Evolutionary conservation across 2,329 filamentous ascomycete species (phyloP).

Genomic region (Phyllosticta citrichinensis): DNA sequence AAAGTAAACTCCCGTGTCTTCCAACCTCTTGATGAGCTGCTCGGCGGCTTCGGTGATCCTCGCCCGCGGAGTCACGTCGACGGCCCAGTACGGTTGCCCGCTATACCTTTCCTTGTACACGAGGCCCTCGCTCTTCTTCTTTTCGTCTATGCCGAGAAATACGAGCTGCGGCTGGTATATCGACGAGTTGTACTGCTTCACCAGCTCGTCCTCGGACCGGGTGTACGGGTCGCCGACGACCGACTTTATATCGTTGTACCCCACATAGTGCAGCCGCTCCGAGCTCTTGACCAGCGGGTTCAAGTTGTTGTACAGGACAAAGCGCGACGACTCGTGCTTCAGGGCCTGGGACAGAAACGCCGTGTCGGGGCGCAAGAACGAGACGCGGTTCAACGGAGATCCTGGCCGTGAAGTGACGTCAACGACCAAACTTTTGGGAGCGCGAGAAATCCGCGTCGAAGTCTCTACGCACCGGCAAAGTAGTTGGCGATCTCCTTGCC

Average conservation of each 20-base stretch:
- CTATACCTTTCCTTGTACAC: conserved; percentile 58
- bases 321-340: conserved; percentile 53
- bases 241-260: conserved; percentile 56
- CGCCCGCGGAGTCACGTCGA: conserved; percentile 73
- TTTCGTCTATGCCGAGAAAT: conserved; percentile 77
- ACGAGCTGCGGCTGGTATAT: conserved; percentile 60
- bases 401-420: conserved; percentile 31
- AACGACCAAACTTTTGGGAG: conserved; percentile 29
- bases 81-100: conserved; percentile 76
- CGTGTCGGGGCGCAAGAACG: conserved; percentile 63
- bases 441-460: conserved; percentile 69
- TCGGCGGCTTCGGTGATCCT: conserved; percentile 52
- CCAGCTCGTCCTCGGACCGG: conserved; percentile 59
- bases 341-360: conserved; percentile 61
- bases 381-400: conserved; percentile 66
- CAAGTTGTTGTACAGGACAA: conserved; percentile 71
- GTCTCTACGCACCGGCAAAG: conserved; percentile 49
- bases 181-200: conserved; percentile 64
- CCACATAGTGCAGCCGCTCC: conserved; percentile 56
- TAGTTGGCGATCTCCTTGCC: conserved; percentile 75
- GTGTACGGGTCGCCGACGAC: conserved; percentile 68
- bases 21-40: conserved; percentile 47
- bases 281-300: conserved; percentile 58
- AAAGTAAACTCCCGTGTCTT: conserved; percentile 55
- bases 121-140: conserved; percentile 39